Conservation (phyloP, 805 yeast genomes). For the Jamesozyma lodderae region DNA sequence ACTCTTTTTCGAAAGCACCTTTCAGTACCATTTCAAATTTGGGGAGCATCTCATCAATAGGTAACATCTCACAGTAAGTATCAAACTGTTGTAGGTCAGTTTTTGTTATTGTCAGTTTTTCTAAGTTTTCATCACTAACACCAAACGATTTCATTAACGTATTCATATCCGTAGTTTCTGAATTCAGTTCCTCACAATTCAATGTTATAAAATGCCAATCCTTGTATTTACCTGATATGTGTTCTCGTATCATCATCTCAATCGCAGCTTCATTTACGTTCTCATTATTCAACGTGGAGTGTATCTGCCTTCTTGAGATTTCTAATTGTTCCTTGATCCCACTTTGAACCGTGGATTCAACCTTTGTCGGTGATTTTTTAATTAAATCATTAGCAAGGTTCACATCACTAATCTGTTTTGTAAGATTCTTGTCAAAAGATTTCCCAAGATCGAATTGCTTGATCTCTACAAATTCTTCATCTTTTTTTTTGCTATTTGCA, state of each 20-base stretch:
- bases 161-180: not conserved
- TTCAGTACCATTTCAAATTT: not conserved
- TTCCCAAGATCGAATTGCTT: conserved; percentile 17
- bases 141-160: conserved; percentile 16
- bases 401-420: conserved; percentile 2
- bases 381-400: conserved; percentile 1
- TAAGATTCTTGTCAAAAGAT: conserved; percentile 14
- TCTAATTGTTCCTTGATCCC: too few relatives aligned
- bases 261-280: conserved; percentile 5
- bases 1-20: not conserved
- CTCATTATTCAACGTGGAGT: too few relatives aligned
- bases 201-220: conserved; percentile 25
- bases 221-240: conserved; percentile 14
- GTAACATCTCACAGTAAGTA: conserved; percentile 13
- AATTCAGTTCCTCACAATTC: conserved; percentile 1
- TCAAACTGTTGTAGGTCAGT: conserved; percentile 9
- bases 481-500: too few relatives aligned
- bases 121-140: conserved; percentile 2
- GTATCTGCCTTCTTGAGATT: too few relatives aligned
- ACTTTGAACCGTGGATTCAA: not conserved
- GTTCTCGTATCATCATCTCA: conserved; percentile 16
- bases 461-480: conserved; percentile 4
- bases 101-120: not conserved
- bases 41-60: conserved; percentile 11
- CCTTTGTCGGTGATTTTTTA: conserved; percentile 2